Evolutionary conservation across 345 rosid genomes (phyloP).

Genomic region (Populus pruinosa): DNA sequence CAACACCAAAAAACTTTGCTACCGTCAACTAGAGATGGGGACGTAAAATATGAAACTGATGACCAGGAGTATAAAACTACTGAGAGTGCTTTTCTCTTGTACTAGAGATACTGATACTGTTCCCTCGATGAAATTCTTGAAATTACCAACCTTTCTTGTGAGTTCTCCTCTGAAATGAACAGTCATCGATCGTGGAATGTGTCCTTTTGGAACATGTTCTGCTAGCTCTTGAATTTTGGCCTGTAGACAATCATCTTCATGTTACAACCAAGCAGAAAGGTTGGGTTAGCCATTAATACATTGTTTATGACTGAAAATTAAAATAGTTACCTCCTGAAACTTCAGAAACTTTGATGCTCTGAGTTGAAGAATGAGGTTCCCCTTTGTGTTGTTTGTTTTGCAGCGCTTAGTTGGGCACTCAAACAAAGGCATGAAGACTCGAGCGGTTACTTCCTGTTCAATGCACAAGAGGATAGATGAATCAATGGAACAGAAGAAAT

Average conservation of each 20-base stretch:
- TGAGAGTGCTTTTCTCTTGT: not conserved
- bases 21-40: not conserved
- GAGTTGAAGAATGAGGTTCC: constrained; percentile 93
- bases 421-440: constrained; percentile 91
- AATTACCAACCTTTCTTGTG: constrained; percentile 78
- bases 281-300: not conserved
- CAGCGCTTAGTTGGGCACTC: constrained; percentile 83
- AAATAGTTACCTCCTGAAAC: constrained; percentile 82
- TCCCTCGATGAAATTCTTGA: constrained; percentile 8
- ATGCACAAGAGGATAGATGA: constrained; percentile 18
- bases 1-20: too few relatives aligned
- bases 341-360: constrained; percentile 94
- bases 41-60: not conserved
- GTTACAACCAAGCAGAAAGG: constrained; percentile 5
- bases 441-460: constrained; percentile 81
- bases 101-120: not conserved
- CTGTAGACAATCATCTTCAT: constrained; percentile 35
- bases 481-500: not conserved
- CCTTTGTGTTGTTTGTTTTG: constrained; percentile 53
- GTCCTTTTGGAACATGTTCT: constrained; percentile 98
- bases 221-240: constrained; percentile 99
- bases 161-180: constrained; percentile 97
- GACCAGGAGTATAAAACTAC: not conserved
- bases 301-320: constrained; percentile 8
- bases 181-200: constrained; percentile 92